Evolutionary conservation across 2,329 filamentous ascomycete genomes (phyloP).

Genomic region (Aspergillus floridensis): DNA sequence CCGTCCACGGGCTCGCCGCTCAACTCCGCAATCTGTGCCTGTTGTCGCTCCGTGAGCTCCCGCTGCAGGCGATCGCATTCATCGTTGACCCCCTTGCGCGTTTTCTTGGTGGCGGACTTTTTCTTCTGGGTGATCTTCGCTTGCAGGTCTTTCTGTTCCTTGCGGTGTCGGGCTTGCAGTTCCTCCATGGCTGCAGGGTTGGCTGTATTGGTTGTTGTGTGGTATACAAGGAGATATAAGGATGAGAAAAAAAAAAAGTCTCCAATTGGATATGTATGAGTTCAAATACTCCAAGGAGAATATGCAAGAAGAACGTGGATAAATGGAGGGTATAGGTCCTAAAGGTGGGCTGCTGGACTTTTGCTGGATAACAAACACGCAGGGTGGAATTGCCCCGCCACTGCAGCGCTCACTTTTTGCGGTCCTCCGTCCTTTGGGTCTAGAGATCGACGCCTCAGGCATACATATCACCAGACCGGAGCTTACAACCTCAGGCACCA

Average conservation of each 20-base stretch:
- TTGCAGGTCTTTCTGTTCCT: conserved; percentile 84
- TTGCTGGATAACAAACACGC: neutral
- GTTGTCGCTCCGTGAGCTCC: conserved; percentile 56
- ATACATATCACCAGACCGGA: neutral
- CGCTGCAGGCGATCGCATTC: conserved; percentile 60
- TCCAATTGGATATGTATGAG: neutral
- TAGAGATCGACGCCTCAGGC: neutral
- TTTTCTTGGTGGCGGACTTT: conserved; percentile 88
- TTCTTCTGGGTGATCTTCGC: conserved; percentile 88
- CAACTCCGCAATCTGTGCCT: conserved; percentile 49
- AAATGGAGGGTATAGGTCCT: neutral
- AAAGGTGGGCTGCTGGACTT: neutral
- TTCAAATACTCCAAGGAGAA: neutral
- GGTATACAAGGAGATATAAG: neutral
- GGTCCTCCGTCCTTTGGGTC: neutral
- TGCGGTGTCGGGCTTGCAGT: conserved; percentile 75
- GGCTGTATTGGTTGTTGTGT: neutral
- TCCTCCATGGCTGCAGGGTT: conserved; percentile 60
- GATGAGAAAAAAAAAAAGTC: neutral
- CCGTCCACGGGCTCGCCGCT: conserved; percentile 35
- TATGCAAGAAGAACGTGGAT: neutral
- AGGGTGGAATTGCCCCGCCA: neutral
- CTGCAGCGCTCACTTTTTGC: neutral
- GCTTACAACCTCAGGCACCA: neutral
- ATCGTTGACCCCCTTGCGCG: conserved; percentile 66